Base-by-base conservation (phyloP, 2,329 filamentous ascomycete species). In the Aureobasidium sp. region DNA sequence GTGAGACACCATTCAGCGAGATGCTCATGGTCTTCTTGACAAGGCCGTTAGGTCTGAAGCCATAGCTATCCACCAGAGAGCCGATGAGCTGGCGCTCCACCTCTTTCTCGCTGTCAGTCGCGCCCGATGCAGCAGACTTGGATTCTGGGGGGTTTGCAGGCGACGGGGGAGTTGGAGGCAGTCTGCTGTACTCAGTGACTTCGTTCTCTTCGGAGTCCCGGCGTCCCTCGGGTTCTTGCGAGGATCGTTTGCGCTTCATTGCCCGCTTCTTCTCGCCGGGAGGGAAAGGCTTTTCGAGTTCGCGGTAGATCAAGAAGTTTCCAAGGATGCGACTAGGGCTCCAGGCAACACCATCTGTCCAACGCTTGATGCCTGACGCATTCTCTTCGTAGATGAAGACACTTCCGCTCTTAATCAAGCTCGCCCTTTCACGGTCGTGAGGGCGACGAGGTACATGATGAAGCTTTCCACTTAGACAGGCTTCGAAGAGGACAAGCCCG, bases 21-120 rank as follows among this genome's bases (percentile, higher is more conserved):
- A 96, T 84, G 67, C 88, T 93, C 74, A 96, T 91, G 0, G 91
- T 96, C 79, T 96, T 96, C 81, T 97, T 97, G 65, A 96, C 84
- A 44, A 97, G 76, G 0, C 92, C 91, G 1, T 85, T 83, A 14
- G 85, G 79, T 69, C 94, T 94, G 81, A 96, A 96, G 36, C 86
- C 85, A 68, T 96, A 96, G 0, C 88, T 91, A 74, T 96, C 91
- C 16, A 93, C 84, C 11, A 96, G 79, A 0, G 91, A 95, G 7
- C 91, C 92, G 48, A 94, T 85, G 59, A 92, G 76, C 30, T 82
- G 80, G 37, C 85, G 79, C 68, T 87, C 77, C 75, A 77, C 74
- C 63, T 80, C 77, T 48, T 75, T 77, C 48, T 74, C 76, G 50
- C 27, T 61, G n/a, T 65, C 64, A 25, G 59, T 47, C 3, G 54